Base-by-base conservation (phyloP, 2,329 filamentous ascomycete genomes). In the Didymella keratinophila region DNA sequence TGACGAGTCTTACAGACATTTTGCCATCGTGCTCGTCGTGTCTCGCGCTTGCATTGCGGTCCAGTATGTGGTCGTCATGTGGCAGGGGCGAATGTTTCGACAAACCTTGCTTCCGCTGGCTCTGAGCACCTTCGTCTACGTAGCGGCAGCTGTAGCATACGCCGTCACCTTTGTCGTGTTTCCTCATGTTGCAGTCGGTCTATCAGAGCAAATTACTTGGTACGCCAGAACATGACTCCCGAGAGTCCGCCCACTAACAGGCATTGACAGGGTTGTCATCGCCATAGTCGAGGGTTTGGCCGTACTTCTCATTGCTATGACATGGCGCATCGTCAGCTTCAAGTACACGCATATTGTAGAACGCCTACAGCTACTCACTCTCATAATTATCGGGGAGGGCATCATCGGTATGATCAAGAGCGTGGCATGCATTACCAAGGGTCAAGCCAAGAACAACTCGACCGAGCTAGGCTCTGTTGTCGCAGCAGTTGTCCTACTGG, bases 321-420 rank as follows among this genome's bases (percentile, higher is more conserved):
- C 57, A 8, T 87, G 80, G 67, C 77, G 81, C 3, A 80, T 83
- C 16, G 78, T 88, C 42, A 84, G 83, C 47, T 86, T 89, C 66
- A 81, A 84, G 46, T 77, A 82, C 46, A 88, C 84, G 0, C 85
- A 87, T 65, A 72, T 89, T 32, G 84, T 85, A 53, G 84, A 86
- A 64, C 80, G 87, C 7, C 80, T 89, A 77, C 82, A 81, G 5
- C 78, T 87, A 1, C 78, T 88, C 53, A 88, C 86, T 0, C 78
- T 88, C 39, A 87, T 89, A 60, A 85, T 89, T 53, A 81, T 88
- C 48, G 86, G 87, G 16, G 86, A 88, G 66, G 85, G 85, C 37
- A 83, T 87, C 28, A 86, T 88, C 25, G 81, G 83, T 6, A 76
- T 88, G 53, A 80, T 80, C 39, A 79, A 81, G 64, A 53, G 62